phyloP scores from a whole-genome alignment of 345 rosid genomes.

The Cochlearia excelsa region DNA sequence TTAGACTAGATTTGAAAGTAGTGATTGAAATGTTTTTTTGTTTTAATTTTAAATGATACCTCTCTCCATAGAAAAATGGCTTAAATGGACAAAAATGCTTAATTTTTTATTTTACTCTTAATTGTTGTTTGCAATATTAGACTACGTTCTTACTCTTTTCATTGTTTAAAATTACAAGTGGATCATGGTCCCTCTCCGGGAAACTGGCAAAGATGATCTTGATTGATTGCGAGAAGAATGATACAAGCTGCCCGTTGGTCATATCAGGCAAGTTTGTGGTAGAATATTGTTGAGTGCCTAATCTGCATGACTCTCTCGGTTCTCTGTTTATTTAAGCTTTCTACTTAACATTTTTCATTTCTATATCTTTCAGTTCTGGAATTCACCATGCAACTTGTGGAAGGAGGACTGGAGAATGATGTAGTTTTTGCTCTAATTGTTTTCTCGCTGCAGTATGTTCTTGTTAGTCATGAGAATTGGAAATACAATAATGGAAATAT shows the following conservation, averaged over 20 bases:
- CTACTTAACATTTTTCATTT: conserved; percentile 22
- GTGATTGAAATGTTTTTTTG: not conserved
- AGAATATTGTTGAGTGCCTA: conserved; percentile 7
- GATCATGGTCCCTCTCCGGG: conserved; percentile 84
- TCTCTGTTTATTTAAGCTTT: conserved; percentile 16
- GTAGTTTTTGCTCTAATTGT: conserved; percentile 58
- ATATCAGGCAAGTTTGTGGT: conserved; percentile 65
- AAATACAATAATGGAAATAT: conserved; percentile 62
- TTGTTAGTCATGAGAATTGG: conserved; percentile 81
- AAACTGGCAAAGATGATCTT: conserved; percentile 78
- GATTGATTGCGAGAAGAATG: conserved; percentile 75
- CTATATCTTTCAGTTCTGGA: conserved; percentile 71
- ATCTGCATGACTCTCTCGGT: conserved; percentile 18
- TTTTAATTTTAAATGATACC: conserved; percentile 5
- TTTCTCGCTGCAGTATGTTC: conserved; percentile 76
- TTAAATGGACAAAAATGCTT: not conserved
- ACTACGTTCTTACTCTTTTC: conserved; percentile 10
- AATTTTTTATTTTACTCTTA: not conserved
- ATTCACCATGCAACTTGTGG: conserved; percentile 71
- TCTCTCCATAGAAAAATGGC: not conserved
- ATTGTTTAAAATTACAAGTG: conserved; percentile 38
- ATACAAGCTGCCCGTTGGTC: conserved; percentile 55
- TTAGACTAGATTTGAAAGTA: not conserved
- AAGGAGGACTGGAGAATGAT: conserved; percentile 67
- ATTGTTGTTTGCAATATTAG: not conserved